These are phyloP conservation scores for Ashbya aceris DNA, from an alignment of 1,139 yeast species.

Conservation along the genomic window DNA sequence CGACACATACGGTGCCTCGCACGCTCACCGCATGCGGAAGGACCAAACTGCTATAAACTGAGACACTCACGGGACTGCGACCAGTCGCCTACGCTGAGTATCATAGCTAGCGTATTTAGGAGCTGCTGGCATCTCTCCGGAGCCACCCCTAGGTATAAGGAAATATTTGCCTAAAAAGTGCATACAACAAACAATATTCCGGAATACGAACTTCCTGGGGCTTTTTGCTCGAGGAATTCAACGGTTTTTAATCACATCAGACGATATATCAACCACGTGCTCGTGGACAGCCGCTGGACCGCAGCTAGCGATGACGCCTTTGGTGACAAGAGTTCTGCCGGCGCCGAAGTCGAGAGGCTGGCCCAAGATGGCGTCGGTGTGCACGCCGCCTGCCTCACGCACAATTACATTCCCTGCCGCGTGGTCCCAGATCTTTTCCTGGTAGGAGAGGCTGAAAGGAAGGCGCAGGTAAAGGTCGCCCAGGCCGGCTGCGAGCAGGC, in stretches of 20 bases:
- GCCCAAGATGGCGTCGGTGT: constrained; percentile 71
- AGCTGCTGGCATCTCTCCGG: no score
- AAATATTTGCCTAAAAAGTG: no score
- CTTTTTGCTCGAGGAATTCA: no score
- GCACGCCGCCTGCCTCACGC: constrained; percentile 84
- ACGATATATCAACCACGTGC: constrained; percentile 53
- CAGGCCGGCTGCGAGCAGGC: constrained; percentile 80
- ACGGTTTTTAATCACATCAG: constrained; percentile 21
- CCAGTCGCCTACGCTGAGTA: no score
- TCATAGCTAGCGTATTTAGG: no score
- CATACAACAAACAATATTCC: no score
- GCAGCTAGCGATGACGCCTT: constrained; percentile 90
- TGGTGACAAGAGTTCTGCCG: constrained; percentile 71
- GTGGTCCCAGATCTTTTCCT: constrained; percentile 98
- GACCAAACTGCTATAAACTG: no score
- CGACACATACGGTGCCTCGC: no score
- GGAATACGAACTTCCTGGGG: no score
- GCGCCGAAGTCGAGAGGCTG: constrained; percentile 68
- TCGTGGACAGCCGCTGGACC: constrained; percentile 44
- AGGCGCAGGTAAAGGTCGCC: constrained; percentile 88
- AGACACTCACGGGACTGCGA: no score
- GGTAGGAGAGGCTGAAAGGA: constrained; percentile 65
- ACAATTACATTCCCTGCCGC: constrained; percentile 90
- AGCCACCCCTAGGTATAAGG: no score
- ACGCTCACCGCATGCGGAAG: no score